Base-by-base conservation (phyloP, 805 yeast genomes). In the Wickerhamiella qilinensis region DNA sequence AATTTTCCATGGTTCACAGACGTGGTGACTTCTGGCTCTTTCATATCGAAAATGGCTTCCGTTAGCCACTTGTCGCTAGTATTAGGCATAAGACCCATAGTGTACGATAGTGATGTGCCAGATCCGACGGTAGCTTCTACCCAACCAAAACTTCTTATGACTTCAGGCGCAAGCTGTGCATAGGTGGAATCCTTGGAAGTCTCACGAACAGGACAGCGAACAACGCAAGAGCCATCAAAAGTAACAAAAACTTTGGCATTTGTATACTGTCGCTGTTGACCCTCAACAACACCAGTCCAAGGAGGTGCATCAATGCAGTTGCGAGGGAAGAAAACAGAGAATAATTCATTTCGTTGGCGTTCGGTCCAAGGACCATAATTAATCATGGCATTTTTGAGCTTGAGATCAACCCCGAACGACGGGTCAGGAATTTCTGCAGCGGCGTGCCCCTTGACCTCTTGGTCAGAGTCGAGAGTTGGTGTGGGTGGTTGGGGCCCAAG, bases 311-410 rank as follows among this genome's bases (percentile, higher is more conserved):
- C 82, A 35, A 76, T 58, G 28, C 49, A 45, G 14, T 35, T 34
- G 5, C 42, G 54, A 0, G 98, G 98, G 40, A 78, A 72, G 19
- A 91, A 59, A 58, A 76, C 59, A 14, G 63, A 58, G 40, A 77
- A 85, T 8, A 86, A 50, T 1, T 75, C 69, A 2, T 64, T 65
- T 15, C 94, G 56, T 55, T 91, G 93, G 28, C 88, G 72, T 42
- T 91, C 93, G 0, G 95, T 81, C 95, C 96, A 88, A 0, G 98
- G 94, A 0, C 98, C 98, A 52, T 83, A 86, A 47, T 77, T 77
- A 1, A 84, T 59, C 0, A 81, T 75, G 0, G 84, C 74, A 39
- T 70, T 68, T 2, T 69, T 64, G 2, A 83, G 45, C 12, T 63
- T 64, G 7, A 86, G 37, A 38, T 77, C 77, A 6, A 77, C 47